A percentile compares a stretch with the other conserved stretches of the same genome.
Conservation (phyloP, 371 early-diverging fungal genomes). For the Syncephalastrum racemosum region DNA sequence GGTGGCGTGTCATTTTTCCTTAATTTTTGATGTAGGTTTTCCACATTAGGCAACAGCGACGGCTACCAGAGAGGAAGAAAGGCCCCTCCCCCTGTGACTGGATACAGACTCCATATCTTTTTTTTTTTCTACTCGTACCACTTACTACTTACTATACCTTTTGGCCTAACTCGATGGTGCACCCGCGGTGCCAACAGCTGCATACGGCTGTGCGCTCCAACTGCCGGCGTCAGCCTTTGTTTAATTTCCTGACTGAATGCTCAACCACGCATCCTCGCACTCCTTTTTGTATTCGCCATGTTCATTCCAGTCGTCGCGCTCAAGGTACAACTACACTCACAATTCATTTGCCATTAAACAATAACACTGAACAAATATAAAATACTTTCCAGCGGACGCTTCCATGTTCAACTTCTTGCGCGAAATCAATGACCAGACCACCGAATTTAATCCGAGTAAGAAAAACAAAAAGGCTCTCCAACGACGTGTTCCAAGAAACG, state of each 20-base stretch:
- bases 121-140: too few species aligned
- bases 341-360: background rate
- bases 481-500: slow-evolving; percentile 27
- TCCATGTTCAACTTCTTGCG: background rate
- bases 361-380: background rate
- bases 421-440: slow-evolving; percentile 3
- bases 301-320: slow-evolving; percentile 1
- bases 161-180: slow-evolving; percentile 21
- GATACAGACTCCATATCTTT: too few species aligned
- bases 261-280: background rate
- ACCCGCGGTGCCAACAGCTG: slow-evolving; percentile 37
- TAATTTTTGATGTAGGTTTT: too few species aligned
- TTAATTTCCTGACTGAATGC: slow-evolving; percentile 6
- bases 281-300: slow-evolving; percentile 2
- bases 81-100: too few species aligned
- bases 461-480: slow-evolving; percentile 16
- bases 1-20: too few species aligned
- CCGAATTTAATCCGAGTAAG: slow-evolving; percentile 9
- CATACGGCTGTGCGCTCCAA: slow-evolving; percentile 30
- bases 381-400: background rate
- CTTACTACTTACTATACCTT: too few species aligned
- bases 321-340: background rate
- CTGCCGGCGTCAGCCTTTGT: slow-evolving; percentile 24
- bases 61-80: too few species aligned
- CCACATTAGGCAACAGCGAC: too few species aligned